These are phyloP conservation scores for Xylariomycetidae sp. DNA, from an alignment of 2,329 filamentous ascomycete genomes.

Conservation along the genomic window DNA sequence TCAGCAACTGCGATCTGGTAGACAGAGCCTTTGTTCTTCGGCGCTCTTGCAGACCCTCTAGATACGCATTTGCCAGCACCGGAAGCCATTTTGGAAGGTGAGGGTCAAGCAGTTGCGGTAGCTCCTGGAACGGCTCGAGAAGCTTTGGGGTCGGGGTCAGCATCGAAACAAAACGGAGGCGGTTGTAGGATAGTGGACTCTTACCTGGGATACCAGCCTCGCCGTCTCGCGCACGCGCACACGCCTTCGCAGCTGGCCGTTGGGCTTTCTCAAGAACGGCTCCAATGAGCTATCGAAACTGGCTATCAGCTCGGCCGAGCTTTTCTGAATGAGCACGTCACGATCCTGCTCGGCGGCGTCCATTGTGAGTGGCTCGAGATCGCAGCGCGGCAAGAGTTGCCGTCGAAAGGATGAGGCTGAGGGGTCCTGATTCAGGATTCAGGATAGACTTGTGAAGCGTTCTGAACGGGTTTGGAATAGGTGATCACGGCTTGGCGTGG, in stretches of 20 bases:
- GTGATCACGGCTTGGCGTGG: too few relatives aligned
- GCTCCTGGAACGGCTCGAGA: constrained; percentile 89
- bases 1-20: constrained; percentile 36
- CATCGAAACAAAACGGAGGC: constrained; percentile 1
- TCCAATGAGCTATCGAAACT: constrained; percentile 50
- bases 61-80: constrained; percentile 66
- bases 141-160: constrained; percentile 32
- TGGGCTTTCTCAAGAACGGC: constrained; percentile 46
- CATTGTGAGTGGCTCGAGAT: too few relatives aligned
- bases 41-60: constrained; percentile 54
- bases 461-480: too few relatives aligned
- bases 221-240: constrained; percentile 45
- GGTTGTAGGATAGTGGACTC: not conserved
- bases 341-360: constrained; percentile 54
- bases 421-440: too few relatives aligned
- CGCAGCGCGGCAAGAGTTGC: too few relatives aligned
- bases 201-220: constrained; percentile 41
- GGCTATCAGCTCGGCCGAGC: constrained; percentile 51
- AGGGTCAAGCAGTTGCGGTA: constrained; percentile 86
- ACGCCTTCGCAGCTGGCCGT: constrained; percentile 42
- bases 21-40: constrained; percentile 34
- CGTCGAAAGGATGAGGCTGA: too few relatives aligned
- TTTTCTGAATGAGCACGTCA: constrained; percentile 57
- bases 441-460: too few relatives aligned
- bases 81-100: constrained; percentile 72